Base-by-base conservation (phyloP, 1,284 basidiomycete species). In the Pseudozyma thailandica region DNA sequence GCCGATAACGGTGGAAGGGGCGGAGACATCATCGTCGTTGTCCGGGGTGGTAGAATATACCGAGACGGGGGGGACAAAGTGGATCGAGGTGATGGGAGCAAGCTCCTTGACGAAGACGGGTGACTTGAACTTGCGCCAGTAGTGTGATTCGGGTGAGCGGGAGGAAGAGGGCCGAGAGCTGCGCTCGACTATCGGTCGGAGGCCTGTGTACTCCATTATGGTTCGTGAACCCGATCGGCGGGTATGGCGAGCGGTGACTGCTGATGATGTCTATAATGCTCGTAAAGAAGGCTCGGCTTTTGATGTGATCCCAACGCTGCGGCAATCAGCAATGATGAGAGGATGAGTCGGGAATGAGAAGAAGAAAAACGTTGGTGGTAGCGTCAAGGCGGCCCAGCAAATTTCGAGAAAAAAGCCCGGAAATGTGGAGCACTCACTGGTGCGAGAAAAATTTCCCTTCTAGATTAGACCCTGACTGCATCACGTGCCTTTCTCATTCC, bases 31-130 rank as follows among this genome's bases (percentile, higher is more conserved):
- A 10, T 72, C 58, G 25, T 66, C 64, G 8, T 60, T 47, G 31
- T 42, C 44, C 6, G 48, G 20, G 8, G 46, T 26, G 21, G 37
- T 55, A 16, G 72, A 65, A 44, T 66, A 75, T 26, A 65, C 65
- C 2, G 72, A 70, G 21, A 65, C 60, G 6, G 71, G 51, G 2
- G 80, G 80, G 1, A 80, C 79, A 50, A 78, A 82, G 55, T 75
- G 72, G 37, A 82, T 79, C 44, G 68, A 78, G n/a, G 77, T 80
- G 50, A 81, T 74, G 31, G 80, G 79, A 6, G 79, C 79, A 38
- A 76, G 74, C 45, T 82, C 79, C 44, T 81, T 81, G 62, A 81
- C 55, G 50, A 82, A 82, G 26, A 80, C 64, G 26, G 79, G 79
- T 1, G 73, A 57, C 8, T 70, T 73, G 53, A 81, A 82, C 20